Evolutionary conservation across 768 basidiomycete genomes (phyloP), one percentile per base, ranked within the genome.

Genomic region (Ephemerocybe angulata): DNA sequence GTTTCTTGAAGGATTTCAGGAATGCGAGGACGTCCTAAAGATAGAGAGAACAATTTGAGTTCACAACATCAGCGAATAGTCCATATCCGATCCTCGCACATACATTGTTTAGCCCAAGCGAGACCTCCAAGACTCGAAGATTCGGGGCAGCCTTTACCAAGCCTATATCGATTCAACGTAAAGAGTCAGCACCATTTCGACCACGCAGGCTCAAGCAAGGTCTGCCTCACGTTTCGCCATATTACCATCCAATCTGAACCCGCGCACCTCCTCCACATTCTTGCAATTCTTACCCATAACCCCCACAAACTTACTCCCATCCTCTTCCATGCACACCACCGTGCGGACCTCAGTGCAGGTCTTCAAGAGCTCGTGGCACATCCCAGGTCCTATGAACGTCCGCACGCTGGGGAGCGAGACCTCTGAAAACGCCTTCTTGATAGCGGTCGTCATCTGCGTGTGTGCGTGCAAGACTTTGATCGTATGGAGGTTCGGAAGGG

Each of bases 391-490:
- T 28, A 68, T 64, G 19, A 70, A 40, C 1, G 57, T 65, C 19
- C 64, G 68, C 24, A 71, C 59, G 15, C 40, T 53, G 11, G 70
- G 66, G 10, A 68, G 50, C 3, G 47, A 46, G 19, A 60, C 43
- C 11, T 51, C 55, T 24, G 62, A 48, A 38, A 71, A 70, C 10
- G 54, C 62, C 1, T 58, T 53, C 35, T 65, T 64, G 15, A 69
- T 48, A 13, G 57, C 58, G 8, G 64, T 65, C 5, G 65, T 65
- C 69, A 71, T 71, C 35, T 60, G 62, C 3, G 64, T 62, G 53
- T 72, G 68, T 17, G 68, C 65, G 51, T 70, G 68, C 13, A 69
- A 47, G 29, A 72, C 59, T 50, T 70, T 68, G 6, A 70, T 52
- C 3, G 67, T 70, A 49, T 67, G 67, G 3, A 70, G 56, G 38